Conservation (phyloP, 805 yeast genomes). For the Starmera caribaea region DNA sequence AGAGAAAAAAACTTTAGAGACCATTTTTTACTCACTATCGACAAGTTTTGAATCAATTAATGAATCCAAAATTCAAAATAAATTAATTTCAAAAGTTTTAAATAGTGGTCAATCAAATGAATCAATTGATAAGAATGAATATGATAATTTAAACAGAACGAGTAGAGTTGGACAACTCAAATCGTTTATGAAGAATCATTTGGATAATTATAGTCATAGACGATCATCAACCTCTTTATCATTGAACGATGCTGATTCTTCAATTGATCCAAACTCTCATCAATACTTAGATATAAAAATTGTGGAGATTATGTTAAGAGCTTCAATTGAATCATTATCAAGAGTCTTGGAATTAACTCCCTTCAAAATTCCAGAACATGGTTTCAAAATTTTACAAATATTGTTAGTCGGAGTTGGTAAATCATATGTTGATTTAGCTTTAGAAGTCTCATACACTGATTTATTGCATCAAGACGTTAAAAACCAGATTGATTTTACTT, state of each 20-base stretch:
- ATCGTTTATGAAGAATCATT: conserved; percentile 44
- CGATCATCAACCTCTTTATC: not conserved
- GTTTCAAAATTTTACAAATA: conserved; percentile 58
- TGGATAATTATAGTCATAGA: conserved; percentile 21
- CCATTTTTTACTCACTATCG: conserved; percentile 22
- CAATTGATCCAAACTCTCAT: conserved; percentile 1
- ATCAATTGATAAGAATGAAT: conserved; percentile 14
- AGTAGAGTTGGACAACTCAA: conserved; percentile 43
- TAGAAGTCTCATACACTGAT: conserved; percentile 56
- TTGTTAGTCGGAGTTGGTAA: conserved; percentile 62
- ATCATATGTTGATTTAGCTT: conserved; percentile 61
- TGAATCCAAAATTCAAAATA: conserved; percentile 23
- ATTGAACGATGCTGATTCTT: too few relatives aligned
- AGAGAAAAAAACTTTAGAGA: conserved; percentile 61
- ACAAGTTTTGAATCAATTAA: conserved; percentile 21
- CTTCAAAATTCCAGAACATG: conserved; percentile 46
- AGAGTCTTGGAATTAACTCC: conserved; percentile 70
- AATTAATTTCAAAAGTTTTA: conserved; percentile 13
- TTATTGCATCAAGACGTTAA: conserved; percentile 28
- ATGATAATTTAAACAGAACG: conserved; percentile 20
- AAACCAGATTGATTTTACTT: conserved; percentile 31
- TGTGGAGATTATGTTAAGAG: conserved; percentile 56
- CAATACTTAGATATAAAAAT: conserved; percentile 25
- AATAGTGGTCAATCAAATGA: conserved; percentile 2
- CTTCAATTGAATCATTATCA: conserved; percentile 69